A percentile compares a stretch with the other conserved stretches of the same genome.
phyloP scores from a whole-genome alignment of 2,329 filamentous ascomycete genomes.

The Ramularia collo-cygni region DNA sequence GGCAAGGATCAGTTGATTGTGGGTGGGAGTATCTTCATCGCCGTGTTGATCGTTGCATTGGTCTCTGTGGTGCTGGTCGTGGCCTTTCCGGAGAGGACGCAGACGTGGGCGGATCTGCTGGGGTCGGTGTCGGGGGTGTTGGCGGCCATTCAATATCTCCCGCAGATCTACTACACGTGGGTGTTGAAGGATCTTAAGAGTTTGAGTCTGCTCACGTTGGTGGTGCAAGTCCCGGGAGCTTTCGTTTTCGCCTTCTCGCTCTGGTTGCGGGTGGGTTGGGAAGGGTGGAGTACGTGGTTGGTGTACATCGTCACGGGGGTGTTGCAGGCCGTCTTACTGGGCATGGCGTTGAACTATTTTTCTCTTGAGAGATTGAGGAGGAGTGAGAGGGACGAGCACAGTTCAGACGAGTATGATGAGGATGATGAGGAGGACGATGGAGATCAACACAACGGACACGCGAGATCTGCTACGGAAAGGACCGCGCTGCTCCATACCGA shows the following conservation, averaged over 20 bases:
- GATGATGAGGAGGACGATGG: too few relatives aligned
- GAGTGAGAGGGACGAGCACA: conserved; percentile 5
- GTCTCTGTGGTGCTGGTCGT: conserved; percentile 58
- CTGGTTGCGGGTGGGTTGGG: conserved; percentile 60
- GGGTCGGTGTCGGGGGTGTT: conserved; percentile 73
- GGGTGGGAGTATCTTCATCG: conserved; percentile 63
- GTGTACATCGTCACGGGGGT: conserved; percentile 80
- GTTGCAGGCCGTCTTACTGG: conserved; percentile 74
- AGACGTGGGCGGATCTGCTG: conserved; percentile 76
- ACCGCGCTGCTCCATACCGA: too few relatives aligned
- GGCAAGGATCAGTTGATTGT: conserved; percentile 76
- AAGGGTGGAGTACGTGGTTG: conserved; percentile 93
- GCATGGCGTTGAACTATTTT: conserved; percentile 57
- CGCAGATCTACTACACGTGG: conserved; percentile 91
- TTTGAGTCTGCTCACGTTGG: conserved; percentile 95
- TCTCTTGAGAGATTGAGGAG: conserved; percentile 3
- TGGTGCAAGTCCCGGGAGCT: conserved; percentile 90
- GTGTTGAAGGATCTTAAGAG: conserved; percentile 78
- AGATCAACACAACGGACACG: too few relatives aligned
- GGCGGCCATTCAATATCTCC: conserved; percentile 84
- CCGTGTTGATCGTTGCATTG: conserved; percentile 66
- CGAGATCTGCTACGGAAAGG: too few relatives aligned
- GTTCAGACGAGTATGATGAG: neutral
- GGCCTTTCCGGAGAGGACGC: conserved; percentile 56
- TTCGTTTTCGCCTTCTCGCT: conserved; percentile 84